Evolutionary conservation across 176 grass and related monocot species (phyloP).

Genomic region (Oryza punctata): DNA sequence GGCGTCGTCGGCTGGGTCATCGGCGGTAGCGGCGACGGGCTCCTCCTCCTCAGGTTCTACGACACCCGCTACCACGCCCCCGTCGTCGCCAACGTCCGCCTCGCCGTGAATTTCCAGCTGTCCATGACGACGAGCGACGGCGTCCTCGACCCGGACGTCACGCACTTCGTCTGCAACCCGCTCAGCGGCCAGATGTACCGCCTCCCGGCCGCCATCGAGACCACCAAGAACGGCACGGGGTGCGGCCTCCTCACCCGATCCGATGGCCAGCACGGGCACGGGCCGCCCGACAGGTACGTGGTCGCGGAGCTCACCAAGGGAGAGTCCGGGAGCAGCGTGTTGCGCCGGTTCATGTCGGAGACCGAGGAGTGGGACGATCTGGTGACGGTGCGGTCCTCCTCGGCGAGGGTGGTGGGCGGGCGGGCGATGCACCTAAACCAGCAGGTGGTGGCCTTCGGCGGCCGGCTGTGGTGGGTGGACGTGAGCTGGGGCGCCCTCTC

Average conservation of each 20-base stretch:
- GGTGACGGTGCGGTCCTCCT: background rate
- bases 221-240: background rate
- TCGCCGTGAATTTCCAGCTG: background rate
- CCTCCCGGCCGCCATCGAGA: slow-evolving; percentile 26
- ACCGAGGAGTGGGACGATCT: slow-evolving; percentile 33
- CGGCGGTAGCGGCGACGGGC: slow-evolving; percentile 38
- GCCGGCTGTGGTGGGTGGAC: slow-evolving; percentile 35
- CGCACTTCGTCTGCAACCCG: slow-evolving; percentile 33
- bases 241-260: slow-evolving; percentile 32
- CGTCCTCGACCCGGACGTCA: background rate
- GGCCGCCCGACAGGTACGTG: slow-evolving; percentile 31
- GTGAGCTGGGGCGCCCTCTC: slow-evolving; percentile 29
- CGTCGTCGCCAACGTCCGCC: background rate
- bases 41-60: slow-evolving; percentile 34
- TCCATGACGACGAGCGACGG: too few species aligned
- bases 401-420: background rate
- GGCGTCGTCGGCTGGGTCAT: background rate
- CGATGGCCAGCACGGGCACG: background rate
- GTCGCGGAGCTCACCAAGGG: slow-evolving; percentile 27
- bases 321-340: background rate
- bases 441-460: slow-evolving; percentile 32
- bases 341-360: slow-evolving; percentile 39
- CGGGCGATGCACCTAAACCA: background rate
- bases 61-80: background rate
- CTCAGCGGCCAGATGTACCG: slow-evolving; percentile 33